phyloP scores from a whole-genome alignment of 371 early-diverging fungal genomes.

The Rhizopus microsporus region DNA sequence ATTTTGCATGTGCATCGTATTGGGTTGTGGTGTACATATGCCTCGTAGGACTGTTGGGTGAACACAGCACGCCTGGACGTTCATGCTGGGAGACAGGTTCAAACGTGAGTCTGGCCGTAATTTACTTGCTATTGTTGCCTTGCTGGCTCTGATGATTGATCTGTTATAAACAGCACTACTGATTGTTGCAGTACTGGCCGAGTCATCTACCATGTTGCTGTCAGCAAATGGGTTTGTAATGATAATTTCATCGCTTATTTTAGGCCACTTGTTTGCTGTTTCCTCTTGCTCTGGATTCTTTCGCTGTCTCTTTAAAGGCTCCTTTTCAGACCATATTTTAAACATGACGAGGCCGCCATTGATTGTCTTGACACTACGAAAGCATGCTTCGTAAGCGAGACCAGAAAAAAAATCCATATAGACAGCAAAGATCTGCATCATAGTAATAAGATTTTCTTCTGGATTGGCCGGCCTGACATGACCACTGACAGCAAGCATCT shows the following conservation, averaged over 20 bases:
- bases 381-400: constrained; percentile 47
- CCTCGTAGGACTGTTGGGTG: constrained; percentile 52
- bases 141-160: neutral
- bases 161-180: neutral
- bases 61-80: constrained; percentile 42
- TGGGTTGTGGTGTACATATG: constrained; percentile 33
- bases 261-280: constrained; percentile 23
- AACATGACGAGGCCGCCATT: constrained; percentile 51
- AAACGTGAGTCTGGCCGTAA: constrained; percentile 29
- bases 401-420: constrained; percentile 45
- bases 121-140: neutral
- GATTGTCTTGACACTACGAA: constrained; percentile 40
- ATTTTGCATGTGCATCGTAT: constrained; percentile 50
- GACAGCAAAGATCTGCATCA: constrained; percentile 51
- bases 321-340: constrained; percentile 43
- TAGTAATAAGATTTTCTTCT: constrained; percentile 46
- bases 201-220: constrained; percentile 3
- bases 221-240: constrained; percentile 25
- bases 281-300: neutral
- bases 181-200: neutral
- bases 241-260: constrained; percentile 42
- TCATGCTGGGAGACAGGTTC: constrained; percentile 28
- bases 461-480: constrained; percentile 52
- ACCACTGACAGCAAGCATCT: constrained; percentile 50
- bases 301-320: neutral